These are phyloP conservation scores for Ogataea polymorpha DNA, from an alignment of 805 yeast species.

Conservation along the genomic window DNA sequence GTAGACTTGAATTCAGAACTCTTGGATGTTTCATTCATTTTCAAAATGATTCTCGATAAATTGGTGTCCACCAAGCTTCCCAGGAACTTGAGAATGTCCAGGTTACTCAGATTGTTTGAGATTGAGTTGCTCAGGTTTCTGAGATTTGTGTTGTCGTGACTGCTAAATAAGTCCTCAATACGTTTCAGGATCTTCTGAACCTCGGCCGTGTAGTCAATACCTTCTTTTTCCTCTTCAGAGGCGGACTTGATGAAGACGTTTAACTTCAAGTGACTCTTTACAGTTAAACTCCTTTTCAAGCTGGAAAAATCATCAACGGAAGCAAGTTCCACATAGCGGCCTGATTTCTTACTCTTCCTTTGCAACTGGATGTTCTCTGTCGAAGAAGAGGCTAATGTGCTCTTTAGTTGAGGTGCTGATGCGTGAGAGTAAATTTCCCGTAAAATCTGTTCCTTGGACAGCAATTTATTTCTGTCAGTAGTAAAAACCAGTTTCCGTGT, in stretches of 20 bases:
- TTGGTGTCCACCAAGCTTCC: conserved; percentile 21
- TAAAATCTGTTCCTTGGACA: conserved; percentile 8
- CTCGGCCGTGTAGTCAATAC: conserved; percentile 10
- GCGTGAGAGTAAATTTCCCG: conserved; percentile 3
- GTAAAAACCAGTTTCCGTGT: conserved; percentile 4
- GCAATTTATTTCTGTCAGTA: conserved; percentile 6
- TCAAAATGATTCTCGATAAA: conserved; percentile 15
- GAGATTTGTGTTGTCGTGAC: conserved; percentile 12
- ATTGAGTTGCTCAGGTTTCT: conserved; percentile 18
- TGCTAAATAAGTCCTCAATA: conserved; percentile 16
- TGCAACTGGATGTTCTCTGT: conserved; percentile 8
- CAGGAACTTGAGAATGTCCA: conserved; percentile 21
- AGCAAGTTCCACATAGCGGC: conserved; percentile 39
- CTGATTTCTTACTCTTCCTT: conserved; percentile 48
- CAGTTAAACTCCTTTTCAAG: conserved; percentile 45
- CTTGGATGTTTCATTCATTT: conserved; percentile 17
- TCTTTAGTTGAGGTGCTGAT: neutral
- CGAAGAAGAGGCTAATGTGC: neutral
- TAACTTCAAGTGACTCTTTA: conserved; percentile 43
- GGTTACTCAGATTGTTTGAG: conserved; percentile 21
- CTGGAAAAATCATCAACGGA: conserved; percentile 39
- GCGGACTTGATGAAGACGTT: conserved; percentile 7
- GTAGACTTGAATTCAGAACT: neutral
- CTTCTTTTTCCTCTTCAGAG: neutral
- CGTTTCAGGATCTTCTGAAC: conserved; percentile 11